These are phyloP conservation scores for Zelonia costaricensis DNA, from an alignment of 208 protist genomes.

Conservation along the genomic window DNA sequence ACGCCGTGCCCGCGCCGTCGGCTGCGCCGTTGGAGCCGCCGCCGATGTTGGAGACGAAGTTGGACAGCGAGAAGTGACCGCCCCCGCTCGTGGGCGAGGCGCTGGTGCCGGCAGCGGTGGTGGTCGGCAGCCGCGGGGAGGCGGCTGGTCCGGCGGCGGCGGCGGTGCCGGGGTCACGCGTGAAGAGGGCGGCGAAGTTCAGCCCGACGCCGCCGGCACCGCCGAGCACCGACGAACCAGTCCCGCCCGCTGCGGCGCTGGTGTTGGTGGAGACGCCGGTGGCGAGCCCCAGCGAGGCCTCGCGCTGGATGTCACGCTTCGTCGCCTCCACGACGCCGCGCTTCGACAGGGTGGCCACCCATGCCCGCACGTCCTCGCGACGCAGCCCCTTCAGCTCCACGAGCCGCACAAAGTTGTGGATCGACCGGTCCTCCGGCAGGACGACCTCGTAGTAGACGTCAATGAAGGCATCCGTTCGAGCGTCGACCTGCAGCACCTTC, in stretches of 20 bases:
- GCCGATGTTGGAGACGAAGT: constrained; percentile 33
- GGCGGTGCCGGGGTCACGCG: constrained; percentile 28
- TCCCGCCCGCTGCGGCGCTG: constrained; percentile 2
- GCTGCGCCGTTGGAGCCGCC: background rate
- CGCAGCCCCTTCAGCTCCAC: constrained; percentile 80
- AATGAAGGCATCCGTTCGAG: constrained; percentile 65
- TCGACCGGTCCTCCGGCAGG: constrained; percentile 84
- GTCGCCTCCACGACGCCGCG: constrained; percentile 88
- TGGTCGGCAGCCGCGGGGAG: background rate
- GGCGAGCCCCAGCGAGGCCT: constrained; percentile 38
- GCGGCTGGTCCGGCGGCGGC: no score
- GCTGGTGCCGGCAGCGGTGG: constrained; percentile 3
- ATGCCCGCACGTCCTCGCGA: constrained; percentile 78
- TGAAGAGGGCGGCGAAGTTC: constrained; percentile 57
- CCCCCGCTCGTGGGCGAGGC: constrained; percentile 1
- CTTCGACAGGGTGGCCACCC: constrained; percentile 82
- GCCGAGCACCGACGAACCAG: background rate
- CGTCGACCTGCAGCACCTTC: constrained; percentile 87
- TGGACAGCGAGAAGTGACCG: constrained; percentile 31
- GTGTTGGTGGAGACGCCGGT: constrained; percentile 25
- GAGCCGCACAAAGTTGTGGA: constrained; percentile 87
- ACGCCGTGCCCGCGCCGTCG: background rate
- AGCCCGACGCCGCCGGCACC: constrained; percentile 26
- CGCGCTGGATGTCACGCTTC: constrained; percentile 57
- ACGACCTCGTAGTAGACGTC: constrained; percentile 86